These are phyloP conservation scores for Leccinum boreale DNA, from an alignment of 768 basidiomycete species.

Conservation along the genomic window DNA sequence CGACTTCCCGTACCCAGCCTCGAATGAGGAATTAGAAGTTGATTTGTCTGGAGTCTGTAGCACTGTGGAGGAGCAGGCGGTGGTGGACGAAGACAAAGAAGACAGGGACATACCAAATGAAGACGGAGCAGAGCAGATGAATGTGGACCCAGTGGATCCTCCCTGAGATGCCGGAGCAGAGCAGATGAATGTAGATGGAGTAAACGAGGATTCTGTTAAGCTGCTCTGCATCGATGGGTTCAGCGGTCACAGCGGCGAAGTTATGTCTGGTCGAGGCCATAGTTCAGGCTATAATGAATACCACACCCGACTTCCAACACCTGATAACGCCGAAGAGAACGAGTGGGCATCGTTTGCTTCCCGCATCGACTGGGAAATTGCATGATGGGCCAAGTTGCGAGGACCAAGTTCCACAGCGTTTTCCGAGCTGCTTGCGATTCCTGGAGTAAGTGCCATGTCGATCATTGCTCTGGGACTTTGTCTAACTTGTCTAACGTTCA, in stretches of 20 bases:
- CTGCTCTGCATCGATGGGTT: not conserved
- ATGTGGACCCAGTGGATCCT: no score
- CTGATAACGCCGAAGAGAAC: not conserved
- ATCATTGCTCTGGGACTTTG: no score
- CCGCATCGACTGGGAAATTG: not conserved
- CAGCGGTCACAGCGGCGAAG: not conserved
- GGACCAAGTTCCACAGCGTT: not conserved
- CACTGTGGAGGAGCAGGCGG: no score
- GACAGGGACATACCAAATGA: no score
- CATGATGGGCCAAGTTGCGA: not conserved
- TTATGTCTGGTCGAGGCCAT: not conserved
- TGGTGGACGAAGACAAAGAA: no score
- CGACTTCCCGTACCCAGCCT: not conserved
- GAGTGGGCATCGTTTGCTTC: not conserved
- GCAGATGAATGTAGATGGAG: no score
- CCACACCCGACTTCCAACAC: not conserved
- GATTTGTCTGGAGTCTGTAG: no score
- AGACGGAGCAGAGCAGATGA: no score
- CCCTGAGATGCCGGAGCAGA: no score
- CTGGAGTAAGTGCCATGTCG: not conserved
- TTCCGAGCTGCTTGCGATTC: not conserved
- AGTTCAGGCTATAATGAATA: not conserved
- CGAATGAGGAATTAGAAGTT: not conserved
- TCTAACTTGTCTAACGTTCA: no score
- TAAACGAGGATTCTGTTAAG: no score